Base-by-base conservation (phyloP, 1,139 yeast species). In the Yamadazyma dendronema region DNA sequence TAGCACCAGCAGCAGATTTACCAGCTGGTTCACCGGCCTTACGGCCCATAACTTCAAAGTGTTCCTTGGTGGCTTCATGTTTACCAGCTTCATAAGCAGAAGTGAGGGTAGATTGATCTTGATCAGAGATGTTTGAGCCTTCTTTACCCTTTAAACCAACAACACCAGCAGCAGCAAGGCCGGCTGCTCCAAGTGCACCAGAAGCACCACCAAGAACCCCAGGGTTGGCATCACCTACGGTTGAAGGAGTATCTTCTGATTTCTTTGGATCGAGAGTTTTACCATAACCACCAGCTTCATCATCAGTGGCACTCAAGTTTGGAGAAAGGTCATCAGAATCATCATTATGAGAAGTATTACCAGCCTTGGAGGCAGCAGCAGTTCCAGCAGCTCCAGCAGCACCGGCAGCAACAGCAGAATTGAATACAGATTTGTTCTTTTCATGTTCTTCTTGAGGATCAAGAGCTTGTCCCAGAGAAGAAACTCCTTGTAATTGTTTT, bases 361-460 rank as follows among this genome's bases (percentile, higher is more conserved):
- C 14, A n/a, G 30, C 30, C 17, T 27, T 19, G 16, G 37, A 48
- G 2, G 36, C 39, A 11, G 33, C 44, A 17, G 38, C 45, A 23
- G 35, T 38, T 12, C 28, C 43, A 19, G 34, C 36, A 25, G 36
- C 41, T 28, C 37, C 40, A 31, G 30, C 41, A 13, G 27, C 15
- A 22, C 43, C 26, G 6, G 12, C 12, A 11, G 12, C 23, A 38
- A 34, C 9, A 4, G 44, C 53, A 5, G 45, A 31, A 37, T 63
- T 62, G 48, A 42, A 62, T 12, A 61, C 54, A 4, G 69, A 63
- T 46, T 56, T 64, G 48, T 64, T 64, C 37, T 52, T 45, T 17
- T 42, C 30, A 40, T 63, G 67, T 32, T 54, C 59, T 23, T 52
- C 49, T 10, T 41, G 38, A 11, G 64, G 62, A 37, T 62, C 62